Evolutionary conservation across 129 eudicot species (phyloP).

Genomic region (Centrapalus pauciflorus): DNA sequence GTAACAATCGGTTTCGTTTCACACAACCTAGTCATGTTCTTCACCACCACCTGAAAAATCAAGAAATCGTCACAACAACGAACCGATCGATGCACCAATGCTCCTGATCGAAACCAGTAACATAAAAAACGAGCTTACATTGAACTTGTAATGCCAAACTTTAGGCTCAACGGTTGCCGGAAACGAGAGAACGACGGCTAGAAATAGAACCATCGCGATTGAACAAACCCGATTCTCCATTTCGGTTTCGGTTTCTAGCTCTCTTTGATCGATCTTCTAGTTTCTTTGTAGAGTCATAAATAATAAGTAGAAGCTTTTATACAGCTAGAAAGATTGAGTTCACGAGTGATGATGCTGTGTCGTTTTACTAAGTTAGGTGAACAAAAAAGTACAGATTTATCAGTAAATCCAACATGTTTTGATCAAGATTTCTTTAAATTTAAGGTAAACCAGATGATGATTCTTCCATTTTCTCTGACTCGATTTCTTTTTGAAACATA

Average conservation of each 20-base stretch:
- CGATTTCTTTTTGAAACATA: constrained; percentile 19
- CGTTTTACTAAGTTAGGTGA: constrained; percentile 69
- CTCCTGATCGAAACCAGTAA: not conserved
- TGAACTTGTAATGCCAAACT: constrained; percentile 58
- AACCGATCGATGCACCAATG: not conserved
- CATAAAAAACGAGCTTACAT: constrained; percentile 35
- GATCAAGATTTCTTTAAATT: constrained; percentile 40
- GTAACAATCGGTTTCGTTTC: constrained; percentile 70
- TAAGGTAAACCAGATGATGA: constrained; percentile 19
- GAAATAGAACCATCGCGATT: constrained; percentile 25
- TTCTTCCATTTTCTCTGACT: constrained; percentile 20
- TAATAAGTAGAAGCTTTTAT: not conserved
- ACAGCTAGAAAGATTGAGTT: constrained; percentile 1
- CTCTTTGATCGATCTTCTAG: no score
- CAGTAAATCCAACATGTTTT: not conserved
- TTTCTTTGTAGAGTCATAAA: not conserved
- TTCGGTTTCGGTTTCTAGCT: not conserved
- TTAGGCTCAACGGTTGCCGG: constrained; percentile 37
- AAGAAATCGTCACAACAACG: not conserved
- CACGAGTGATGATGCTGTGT: constrained; percentile 30
- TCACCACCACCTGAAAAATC: constrained; percentile 57
- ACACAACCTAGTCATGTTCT: constrained; percentile 58
- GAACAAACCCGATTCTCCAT: constrained; percentile 39
- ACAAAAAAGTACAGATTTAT: constrained; percentile 2
- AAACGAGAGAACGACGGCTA: constrained; percentile 30